Evolutionary conservation across 228 moss, liverwort and hornwort genomes (phyloP), one percentile per base, ranked within the genome.

Genomic region (Sphagnum magellanicum): DNA sequence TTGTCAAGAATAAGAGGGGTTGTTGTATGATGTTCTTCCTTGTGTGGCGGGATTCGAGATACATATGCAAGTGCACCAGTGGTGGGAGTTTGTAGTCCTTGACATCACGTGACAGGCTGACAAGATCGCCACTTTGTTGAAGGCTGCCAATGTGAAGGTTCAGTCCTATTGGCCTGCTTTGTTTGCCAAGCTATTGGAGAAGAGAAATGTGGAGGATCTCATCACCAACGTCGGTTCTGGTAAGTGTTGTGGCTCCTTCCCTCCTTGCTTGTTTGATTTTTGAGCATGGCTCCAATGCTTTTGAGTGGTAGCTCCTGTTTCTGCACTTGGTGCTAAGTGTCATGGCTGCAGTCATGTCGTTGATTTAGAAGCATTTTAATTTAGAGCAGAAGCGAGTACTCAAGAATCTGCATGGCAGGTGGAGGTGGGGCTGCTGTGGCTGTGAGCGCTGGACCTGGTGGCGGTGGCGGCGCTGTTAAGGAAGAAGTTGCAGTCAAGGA

Each of bases 181-280:
- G 0, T 93, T 90, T 12, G 93, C 93, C 17, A 93, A 90, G 81
- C 87, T 93, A 9, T 83, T 87, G 4, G 80, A 90, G 83, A 89
- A 85, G 76, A 89, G 77, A 66, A 90, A 60, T 11, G 83, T 93
- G 14, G 93, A 93, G 10, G 93, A 89, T 50, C 81, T 93, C 15
- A 85, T 85, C 59, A 85, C 81, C 52, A 85, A 76, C 51, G 76
- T 79, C 50, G 85, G 81, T 9, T 66, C 86, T n/a, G 89, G 90
- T 93, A 76, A 64, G 85, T 63, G 12, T 6, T 32, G 32, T 32
- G 32, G 32, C 32, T 32, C 32, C 32, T 32, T 32, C 32, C 32
- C 32, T 32, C 32, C 32, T 32, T 32, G 32, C 32, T 32, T 32
- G 32, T 32, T 32, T 32, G 32, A 32, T 32, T 32, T 32, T 32